Conservation (phyloP, 352 stramenopile genomes). For the Phytopythium vexans region DNA sequence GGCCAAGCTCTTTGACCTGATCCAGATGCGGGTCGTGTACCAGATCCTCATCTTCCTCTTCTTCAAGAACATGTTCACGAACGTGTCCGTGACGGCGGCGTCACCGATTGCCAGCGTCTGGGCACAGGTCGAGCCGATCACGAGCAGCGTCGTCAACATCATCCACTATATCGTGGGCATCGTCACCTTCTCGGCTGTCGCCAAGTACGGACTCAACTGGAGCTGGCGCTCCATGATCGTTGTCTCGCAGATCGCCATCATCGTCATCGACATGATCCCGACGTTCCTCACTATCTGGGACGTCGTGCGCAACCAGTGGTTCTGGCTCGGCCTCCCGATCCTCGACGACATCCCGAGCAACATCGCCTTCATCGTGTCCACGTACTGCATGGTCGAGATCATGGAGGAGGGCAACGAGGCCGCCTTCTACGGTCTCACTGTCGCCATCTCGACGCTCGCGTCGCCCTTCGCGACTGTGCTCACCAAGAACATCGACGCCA, state of each 20-base stretch:
- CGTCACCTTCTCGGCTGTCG: conserved; percentile 16
- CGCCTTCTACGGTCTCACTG: conserved; percentile 38
- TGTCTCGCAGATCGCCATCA: conserved; percentile 22
- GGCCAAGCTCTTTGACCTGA: conserved; percentile 40
- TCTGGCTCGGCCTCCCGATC: conserved; percentile 46
- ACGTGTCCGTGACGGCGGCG: conserved; percentile 29
- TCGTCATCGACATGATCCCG: conserved; percentile 37
- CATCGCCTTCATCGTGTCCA: conserved; percentile 45
- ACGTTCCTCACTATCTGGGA: conserved; percentile 47
- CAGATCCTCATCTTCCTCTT: conserved; percentile 52
- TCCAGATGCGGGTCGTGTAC: conserved; percentile 49
- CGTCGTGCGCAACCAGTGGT: conserved; percentile 47
- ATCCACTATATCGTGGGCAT: conserved; percentile 32
- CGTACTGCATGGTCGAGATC: conserved; percentile 51
- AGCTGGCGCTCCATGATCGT: conserved; percentile 45
- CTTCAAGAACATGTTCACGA: conserved; percentile 47
- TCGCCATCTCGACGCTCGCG: conserved; percentile 32
- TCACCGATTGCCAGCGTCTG: conserved; percentile 39
- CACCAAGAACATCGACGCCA: conserved; percentile 50
- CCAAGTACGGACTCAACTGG: conserved; percentile 41
- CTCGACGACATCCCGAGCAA: conserved; percentile 32
- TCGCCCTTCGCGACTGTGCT: conserved; percentile 43
- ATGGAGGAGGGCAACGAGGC: conserved; percentile 45
- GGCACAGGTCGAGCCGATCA: conserved; percentile 40
- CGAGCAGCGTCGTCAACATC: conserved; percentile 28